A percentile compares a stretch with the other conserved stretches of the same genome.
Evolutionary conservation across 176 grass and related monocot genomes (phyloP).

Genomic region (Aegilops longissima): DNA sequence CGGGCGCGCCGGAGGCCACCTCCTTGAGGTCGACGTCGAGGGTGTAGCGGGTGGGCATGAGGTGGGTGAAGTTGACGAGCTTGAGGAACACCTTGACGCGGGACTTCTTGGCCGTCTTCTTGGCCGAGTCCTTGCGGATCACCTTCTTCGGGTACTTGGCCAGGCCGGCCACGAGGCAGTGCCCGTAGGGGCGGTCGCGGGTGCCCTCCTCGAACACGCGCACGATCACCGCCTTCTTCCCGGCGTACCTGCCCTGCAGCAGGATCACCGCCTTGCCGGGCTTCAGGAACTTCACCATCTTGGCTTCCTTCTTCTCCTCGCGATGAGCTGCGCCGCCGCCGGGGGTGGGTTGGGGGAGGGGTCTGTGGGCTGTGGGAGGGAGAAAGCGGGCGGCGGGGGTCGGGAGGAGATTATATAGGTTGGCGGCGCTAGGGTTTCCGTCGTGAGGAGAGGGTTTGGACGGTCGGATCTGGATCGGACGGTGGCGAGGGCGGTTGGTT

Average conservation of each 20-base stretch:
- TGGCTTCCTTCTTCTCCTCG: neutral
- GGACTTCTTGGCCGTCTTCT: slow-evolving; percentile 66
- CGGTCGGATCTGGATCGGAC: slow-evolving; percentile 25
- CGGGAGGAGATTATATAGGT: neutral
- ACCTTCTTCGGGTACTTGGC: slow-evolving; percentile 60
- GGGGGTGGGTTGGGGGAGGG: neutral
- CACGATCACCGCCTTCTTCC: slow-evolving; percentile 50
- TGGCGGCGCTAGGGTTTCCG: slow-evolving; percentile 13
- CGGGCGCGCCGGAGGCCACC: slow-evolving; percentile 22
- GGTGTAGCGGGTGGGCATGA: slow-evolving; percentile 61
- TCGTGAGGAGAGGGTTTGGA: fast-evolving
- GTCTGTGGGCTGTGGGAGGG: neutral
- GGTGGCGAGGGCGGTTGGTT: fast-evolving
- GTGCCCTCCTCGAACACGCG: slow-evolving; percentile 60
- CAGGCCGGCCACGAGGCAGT: slow-evolving; percentile 56
- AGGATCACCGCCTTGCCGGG: slow-evolving; percentile 59
- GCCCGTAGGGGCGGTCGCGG: slow-evolving; percentile 51
- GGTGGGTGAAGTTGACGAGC: slow-evolving; percentile 56
- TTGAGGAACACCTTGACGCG: slow-evolving; percentile 59
- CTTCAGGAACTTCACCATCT: slow-evolving; percentile 60
- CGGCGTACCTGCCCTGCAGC: slow-evolving; percentile 47
- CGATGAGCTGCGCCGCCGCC: neutral
- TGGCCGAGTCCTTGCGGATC: slow-evolving; percentile 60
- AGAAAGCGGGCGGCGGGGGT: neutral
- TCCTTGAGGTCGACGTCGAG: slow-evolving; percentile 62